Evolutionary conservation across 768 basidiomycete species (phyloP), one percentile per base, ranked within the genome.

Genomic region (Mrakia frigida): DNA sequence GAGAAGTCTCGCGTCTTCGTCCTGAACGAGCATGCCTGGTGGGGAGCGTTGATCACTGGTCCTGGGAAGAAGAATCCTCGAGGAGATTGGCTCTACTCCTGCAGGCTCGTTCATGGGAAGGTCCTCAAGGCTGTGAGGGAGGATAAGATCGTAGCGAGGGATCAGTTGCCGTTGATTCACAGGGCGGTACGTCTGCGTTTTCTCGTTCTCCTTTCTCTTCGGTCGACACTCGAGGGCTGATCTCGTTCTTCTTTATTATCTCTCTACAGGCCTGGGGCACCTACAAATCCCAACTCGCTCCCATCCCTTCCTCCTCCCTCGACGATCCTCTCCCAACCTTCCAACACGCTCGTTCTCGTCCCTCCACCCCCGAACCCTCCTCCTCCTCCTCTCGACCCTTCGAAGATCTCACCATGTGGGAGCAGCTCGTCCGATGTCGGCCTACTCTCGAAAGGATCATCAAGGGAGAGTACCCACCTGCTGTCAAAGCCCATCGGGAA

Each of bases 41-140:
- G 70, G 70, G 70, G 70, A 23, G 70, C 70, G 10, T 21, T 50
- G 43, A 72, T 72, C 70, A 72, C 35, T 33, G 70, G 23, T 35
- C 28, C 52, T 23, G 35, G 53, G 9, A 25, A 33, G 14, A 23
- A 33, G 21, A 37, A 10, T 9, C 11, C 21, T 0, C 18, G 21
- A 4, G 33, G 35, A 39, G 46, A 37, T 6, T 52, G 25, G 28
- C 11, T 25, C 1, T 72, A 72, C 21, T 21, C 52, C 16, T 72
- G 70, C 70, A 31, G 35, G 21, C 46, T 52, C 35, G 70, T 52
- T 33, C 46, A 50, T 35, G 70, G 70, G 18, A 50, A 46, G 46
- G 16, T 23, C 7, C 31, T 37, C 16, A 31, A 37, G 28, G 35
- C 14, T 10, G 53, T 72, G 9, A 21, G 5, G 46, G 52, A 72